phyloP scores from a whole-genome alignment of 164 flowering plant genomes.

The Kalanchoe fedtschenkoi region DNA sequence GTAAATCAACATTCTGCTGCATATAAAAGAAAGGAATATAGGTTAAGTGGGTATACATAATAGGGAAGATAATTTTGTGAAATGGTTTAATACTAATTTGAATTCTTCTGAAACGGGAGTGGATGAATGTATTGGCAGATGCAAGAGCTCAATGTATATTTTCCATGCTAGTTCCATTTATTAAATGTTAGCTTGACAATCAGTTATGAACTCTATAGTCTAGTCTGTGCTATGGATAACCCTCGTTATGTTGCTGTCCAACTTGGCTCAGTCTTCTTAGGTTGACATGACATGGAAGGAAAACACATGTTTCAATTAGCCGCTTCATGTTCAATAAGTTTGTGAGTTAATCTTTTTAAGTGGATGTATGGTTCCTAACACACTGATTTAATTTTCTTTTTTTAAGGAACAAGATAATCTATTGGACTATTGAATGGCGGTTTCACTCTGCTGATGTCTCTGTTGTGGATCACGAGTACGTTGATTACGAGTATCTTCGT shows the following conservation, averaged over 20 bases:
- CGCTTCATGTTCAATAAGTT: background rate
- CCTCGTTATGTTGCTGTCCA: too few relatives aligned
- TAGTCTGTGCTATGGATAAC: background rate
- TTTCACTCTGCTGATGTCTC: slow-evolving; percentile 71
- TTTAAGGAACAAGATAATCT: slow-evolving; percentile 56
- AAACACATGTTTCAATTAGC: background rate
- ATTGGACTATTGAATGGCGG: slow-evolving; percentile 89
- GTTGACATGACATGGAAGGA: background rate
- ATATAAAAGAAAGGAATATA: background rate
- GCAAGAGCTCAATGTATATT: background rate
- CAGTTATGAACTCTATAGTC: too few relatives aligned
- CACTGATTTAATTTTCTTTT: background rate
- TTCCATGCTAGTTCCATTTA: background rate
- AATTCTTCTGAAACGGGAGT: background rate
- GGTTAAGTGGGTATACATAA: background rate
- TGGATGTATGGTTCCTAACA: background rate
- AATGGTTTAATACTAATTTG: background rate
- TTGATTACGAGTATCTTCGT: background rate
- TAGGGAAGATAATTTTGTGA: background rate
- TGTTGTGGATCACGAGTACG: slow-evolving; percentile 68
- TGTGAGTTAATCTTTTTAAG: background rate
- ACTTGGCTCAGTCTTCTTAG: too few relatives aligned
- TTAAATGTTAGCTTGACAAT: background rate
- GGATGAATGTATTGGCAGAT: background rate
- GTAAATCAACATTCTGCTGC: background rate